Evolutionary conservation across 2,329 filamentous ascomycete genomes (phyloP).

Genomic region (Hypoxylon sp.): DNA sequence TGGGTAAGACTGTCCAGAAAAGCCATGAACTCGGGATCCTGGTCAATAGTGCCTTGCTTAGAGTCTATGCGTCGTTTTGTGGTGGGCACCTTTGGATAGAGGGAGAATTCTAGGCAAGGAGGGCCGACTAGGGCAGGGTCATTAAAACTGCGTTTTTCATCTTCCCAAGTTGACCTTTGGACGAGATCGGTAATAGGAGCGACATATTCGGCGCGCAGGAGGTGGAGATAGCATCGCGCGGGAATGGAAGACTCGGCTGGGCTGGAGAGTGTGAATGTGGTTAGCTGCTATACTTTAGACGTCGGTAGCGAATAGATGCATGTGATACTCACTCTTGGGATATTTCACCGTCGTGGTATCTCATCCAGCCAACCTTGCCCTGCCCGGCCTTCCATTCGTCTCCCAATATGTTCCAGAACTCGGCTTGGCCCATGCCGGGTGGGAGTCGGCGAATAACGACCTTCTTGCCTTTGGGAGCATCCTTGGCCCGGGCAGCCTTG

Average conservation of each 20-base stretch:
- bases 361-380: constrained; percentile 85
- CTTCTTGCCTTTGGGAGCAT: constrained; percentile 74
- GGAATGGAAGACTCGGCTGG: constrained; percentile 86
- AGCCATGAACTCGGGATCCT: constrained; percentile 93
- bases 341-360: constrained; percentile 72
- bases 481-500: constrained; percentile 57
- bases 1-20: constrained; percentile 91
- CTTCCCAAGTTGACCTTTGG: constrained; percentile 74
- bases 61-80: constrained; percentile 79
- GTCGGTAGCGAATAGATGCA: constrained; percentile 8
- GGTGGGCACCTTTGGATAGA: constrained; percentile 83
- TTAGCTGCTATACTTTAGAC: constrained; percentile 19
- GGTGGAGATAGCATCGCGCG: constrained; percentile 81
- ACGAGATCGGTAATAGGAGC: constrained; percentile 73
- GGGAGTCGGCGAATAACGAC: constrained; percentile 84
- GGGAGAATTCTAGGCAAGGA: constrained; percentile 81
- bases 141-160: constrained; percentile 78
- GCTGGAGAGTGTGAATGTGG: constrained; percentile 52
- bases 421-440: constrained; percentile 80
- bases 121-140: constrained; percentile 78
- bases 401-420: constrained; percentile 77
- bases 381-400: constrained; percentile 82
- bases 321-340: constrained; percentile 85
- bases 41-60: constrained; percentile 93
- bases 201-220: constrained; percentile 75